A percentile compares a stretch with the other conserved stretches of the same genome.
Conservation (phyloP, 352 stramenopile genomes). For the Thalassiosira sp. region DNA sequence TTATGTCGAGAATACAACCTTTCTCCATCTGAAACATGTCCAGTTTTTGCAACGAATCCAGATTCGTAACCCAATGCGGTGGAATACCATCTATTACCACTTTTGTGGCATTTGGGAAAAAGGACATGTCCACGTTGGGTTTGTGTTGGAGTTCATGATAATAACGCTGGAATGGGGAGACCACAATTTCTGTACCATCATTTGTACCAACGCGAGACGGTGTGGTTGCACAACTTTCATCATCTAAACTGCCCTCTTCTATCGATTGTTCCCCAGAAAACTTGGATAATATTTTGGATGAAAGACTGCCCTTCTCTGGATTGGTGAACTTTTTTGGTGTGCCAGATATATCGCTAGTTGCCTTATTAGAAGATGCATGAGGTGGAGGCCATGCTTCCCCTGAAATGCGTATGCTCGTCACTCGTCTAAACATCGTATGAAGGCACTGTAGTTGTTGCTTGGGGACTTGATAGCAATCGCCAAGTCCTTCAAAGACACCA, state of each 20-base stretch:
- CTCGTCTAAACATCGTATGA: constrained; percentile 57
- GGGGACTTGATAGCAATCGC: constrained; percentile 40
- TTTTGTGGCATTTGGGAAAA: constrained; percentile 68
- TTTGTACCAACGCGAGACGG: constrained; percentile 4
- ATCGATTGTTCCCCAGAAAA: constrained; percentile 30
- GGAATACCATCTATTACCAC: constrained; percentile 70
- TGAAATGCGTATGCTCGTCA: constrained; percentile 62
- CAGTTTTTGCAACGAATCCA: constrained; percentile 55
- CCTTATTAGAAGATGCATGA: constrained; percentile 14
- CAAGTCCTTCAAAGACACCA: constrained; percentile 15
- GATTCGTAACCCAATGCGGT: constrained; percentile 63
- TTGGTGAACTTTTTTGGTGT: constrained; percentile 19
- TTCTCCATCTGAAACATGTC: constrained; percentile 68
- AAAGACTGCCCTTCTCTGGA: too few species aligned
- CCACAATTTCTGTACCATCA: constrained; percentile 15
- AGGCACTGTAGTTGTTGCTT: constrained; percentile 59
- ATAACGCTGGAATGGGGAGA: constrained; percentile 52
- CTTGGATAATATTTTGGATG: constrained; percentile 36
- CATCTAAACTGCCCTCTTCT: constrained; percentile 22
- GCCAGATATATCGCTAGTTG: constrained; percentile 8
- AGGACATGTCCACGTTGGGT: constrained; percentile 58
- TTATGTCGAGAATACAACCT: constrained; percentile 60
- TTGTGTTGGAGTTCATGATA: constrained; percentile 53
- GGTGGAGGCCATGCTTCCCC: constrained; percentile 61
- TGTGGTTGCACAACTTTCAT: constrained; percentile 23